Conservation (phyloP, 371 early-diverging fungal genomes). For the Syncephalastrum contaminatum region DNA sequence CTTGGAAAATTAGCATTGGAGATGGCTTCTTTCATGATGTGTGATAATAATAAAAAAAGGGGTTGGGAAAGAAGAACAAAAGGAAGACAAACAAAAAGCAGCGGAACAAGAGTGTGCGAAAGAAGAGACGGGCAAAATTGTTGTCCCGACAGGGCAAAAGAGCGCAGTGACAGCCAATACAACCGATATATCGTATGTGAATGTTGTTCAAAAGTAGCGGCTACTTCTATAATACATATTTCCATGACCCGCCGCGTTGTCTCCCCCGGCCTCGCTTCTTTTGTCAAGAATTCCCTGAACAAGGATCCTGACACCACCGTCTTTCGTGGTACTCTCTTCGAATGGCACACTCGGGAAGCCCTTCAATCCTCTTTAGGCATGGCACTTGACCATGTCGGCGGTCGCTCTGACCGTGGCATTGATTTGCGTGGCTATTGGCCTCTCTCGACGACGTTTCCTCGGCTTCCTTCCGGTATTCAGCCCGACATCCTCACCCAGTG, state of each 20-base stretch:
- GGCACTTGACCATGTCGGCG: slow-evolving; percentile 38
- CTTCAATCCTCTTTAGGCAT: slow-evolving; percentile 27
- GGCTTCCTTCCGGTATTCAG: background rate
- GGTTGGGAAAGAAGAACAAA: background rate
- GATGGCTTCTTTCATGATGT: slow-evolving; percentile 48
- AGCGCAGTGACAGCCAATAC: too few relatives aligned
- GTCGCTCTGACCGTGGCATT: slow-evolving; percentile 40
- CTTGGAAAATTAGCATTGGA: slow-evolving; percentile 83
- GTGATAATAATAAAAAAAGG: slow-evolving; percentile 6
- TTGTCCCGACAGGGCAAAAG: too few relatives aligned
- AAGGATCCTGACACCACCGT: slow-evolving; percentile 5
- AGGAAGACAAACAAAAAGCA: slow-evolving; percentile 5
- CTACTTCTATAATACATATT: too few relatives aligned
- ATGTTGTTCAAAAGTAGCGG: too few relatives aligned
- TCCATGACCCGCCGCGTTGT: background rate
- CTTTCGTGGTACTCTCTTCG: slow-evolving; percentile 41
- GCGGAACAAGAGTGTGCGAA: background rate
- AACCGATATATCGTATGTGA: too few relatives aligned
- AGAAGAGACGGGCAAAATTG: too few relatives aligned
- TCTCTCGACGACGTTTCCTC: background rate
- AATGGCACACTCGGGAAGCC: slow-evolving; percentile 34
- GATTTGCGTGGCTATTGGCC: slow-evolving; percentile 43
- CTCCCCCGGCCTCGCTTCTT: too few relatives aligned
- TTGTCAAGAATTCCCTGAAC: too few relatives aligned
- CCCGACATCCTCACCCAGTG: slow-evolving; percentile 27